Conservation (phyloP, 306 rosid genomes). For the Rosa persica region DNA sequence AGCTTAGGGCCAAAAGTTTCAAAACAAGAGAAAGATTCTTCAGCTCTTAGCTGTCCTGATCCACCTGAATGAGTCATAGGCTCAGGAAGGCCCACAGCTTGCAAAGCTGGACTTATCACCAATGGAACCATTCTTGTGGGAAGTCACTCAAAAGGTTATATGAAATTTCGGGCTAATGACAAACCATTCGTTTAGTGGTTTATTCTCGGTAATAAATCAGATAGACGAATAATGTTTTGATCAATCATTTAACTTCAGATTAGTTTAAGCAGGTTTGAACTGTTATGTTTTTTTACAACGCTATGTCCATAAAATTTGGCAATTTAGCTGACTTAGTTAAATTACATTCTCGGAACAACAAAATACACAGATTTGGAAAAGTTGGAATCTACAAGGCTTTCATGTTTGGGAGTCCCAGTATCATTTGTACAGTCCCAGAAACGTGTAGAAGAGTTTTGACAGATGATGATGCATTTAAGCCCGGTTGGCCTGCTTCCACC, state of each 20-base stretch:
- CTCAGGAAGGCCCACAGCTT: background rate
- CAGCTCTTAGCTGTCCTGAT: background rate
- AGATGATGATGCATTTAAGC: slow-evolving; percentile 64
- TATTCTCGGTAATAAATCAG: background rate
- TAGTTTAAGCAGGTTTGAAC: background rate
- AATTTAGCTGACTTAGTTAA: background rate
- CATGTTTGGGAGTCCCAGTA: slow-evolving; percentile 85
- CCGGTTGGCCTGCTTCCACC: slow-evolving; percentile 84
- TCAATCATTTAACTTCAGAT: background rate
- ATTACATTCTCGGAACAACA: background rate
- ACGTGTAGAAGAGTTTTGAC: slow-evolving; percentile 65
- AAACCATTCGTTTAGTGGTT: background rate
- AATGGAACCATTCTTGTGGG: background rate
- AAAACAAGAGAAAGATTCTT: too few species aligned
- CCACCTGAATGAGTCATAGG: background rate
- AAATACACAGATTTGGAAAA: slow-evolving; percentile 58
- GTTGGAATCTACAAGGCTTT: slow-evolving; percentile 73
- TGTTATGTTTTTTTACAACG: background rate
- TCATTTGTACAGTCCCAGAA: slow-evolving; percentile 73
- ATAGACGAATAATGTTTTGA: background rate
- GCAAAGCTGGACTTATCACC: background rate
- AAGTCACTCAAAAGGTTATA: background rate
- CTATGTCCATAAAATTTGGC: background rate
- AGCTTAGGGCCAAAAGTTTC: too few species aligned
- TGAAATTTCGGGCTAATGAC: background rate